phyloP scores from a whole-genome alignment of 257 asterid genomes.

The Echites panduratus region DNA sequence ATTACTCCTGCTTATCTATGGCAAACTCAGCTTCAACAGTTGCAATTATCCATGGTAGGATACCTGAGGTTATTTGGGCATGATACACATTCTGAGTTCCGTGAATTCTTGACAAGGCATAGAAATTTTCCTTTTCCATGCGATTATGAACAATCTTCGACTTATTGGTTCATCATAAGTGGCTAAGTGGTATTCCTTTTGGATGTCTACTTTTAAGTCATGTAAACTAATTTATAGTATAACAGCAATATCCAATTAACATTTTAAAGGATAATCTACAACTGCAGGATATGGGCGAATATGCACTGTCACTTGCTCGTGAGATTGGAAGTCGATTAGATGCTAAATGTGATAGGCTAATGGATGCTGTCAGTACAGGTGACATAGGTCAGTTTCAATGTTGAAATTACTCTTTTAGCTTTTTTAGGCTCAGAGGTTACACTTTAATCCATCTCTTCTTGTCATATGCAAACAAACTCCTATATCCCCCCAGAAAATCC shows the following conservation, averaged over 20 bases:
- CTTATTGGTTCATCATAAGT: not conserved
- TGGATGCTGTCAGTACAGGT: constrained; percentile 64
- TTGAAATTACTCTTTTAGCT: constrained; percentile 9
- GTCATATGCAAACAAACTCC: not conserved
- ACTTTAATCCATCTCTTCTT: not conserved
- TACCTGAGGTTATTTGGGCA: not conserved
- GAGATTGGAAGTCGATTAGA: constrained; percentile 80
- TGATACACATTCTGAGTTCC: not conserved
- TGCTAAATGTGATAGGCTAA: constrained; percentile 75
- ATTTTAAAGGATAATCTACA: not conserved
- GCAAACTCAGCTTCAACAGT: constrained; percentile 76
- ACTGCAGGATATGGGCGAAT: constrained; percentile 72
- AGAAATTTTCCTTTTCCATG: constrained; percentile 6
- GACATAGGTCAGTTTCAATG: constrained; percentile 58
- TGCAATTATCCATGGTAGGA: constrained; percentile 66
- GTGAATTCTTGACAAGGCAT: constrained; percentile 6
- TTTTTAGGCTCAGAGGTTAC: not conserved
- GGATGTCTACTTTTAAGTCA: not conserved
- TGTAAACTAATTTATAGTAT: not conserved
- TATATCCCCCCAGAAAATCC: not conserved
- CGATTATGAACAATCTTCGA: constrained; percentile 9
- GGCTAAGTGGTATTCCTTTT: not conserved
- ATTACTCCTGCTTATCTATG: constrained; percentile 82
- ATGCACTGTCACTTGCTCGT: constrained; percentile 76
- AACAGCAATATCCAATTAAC: not conserved